Evolutionary conservation across 2,329 filamentous ascomycete species (phyloP).

Genomic region (Curvularia spicifera): DNA sequence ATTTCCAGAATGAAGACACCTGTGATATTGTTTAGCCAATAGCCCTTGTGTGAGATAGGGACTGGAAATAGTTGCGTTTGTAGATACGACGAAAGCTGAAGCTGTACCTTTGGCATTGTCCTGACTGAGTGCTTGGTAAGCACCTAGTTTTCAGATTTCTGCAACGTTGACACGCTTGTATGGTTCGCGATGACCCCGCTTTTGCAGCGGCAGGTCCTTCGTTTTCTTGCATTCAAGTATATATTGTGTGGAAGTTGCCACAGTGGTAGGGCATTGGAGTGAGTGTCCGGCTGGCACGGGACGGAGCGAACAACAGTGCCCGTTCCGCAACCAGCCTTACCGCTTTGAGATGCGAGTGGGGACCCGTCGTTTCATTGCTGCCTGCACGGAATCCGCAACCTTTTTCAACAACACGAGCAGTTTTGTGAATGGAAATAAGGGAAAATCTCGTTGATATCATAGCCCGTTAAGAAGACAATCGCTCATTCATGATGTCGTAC

Average conservation of each 20-base stretch:
- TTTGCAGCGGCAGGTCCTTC: slow-evolving; percentile 25
- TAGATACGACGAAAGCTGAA: not conserved
- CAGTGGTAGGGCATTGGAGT: not conserved
- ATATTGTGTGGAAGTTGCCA: not conserved
- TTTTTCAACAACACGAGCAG: not conserved
- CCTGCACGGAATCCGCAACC: not conserved
- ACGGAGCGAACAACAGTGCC: slow-evolving; percentile 13
- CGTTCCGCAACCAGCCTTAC: slow-evolving; percentile 11
- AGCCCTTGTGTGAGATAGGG: not conserved
- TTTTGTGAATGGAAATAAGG: not conserved
- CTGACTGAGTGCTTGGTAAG: slow-evolving; percentile 37
- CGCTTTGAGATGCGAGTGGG: not conserved
- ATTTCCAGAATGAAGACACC: slow-evolving; percentile 34
- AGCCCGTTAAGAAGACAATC: no score
- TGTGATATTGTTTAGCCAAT: slow-evolving; percentile 17
- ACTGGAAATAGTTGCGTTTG: not conserved
- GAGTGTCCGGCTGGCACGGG: slow-evolving; percentile 6
- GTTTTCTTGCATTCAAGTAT: slow-evolving; percentile 34
- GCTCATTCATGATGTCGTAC: not conserved
- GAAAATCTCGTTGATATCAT: not conserved
- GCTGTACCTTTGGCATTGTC: slow-evolving; percentile 41
- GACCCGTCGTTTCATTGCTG: not conserved
- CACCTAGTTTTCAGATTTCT: slow-evolving; percentile 45
- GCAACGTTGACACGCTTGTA: slow-evolving; percentile 45
- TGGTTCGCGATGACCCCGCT: slow-evolving; percentile 26